Conservation (phyloP, 139 green algal genomes). For the Picochlorum costavermella region DNA sequence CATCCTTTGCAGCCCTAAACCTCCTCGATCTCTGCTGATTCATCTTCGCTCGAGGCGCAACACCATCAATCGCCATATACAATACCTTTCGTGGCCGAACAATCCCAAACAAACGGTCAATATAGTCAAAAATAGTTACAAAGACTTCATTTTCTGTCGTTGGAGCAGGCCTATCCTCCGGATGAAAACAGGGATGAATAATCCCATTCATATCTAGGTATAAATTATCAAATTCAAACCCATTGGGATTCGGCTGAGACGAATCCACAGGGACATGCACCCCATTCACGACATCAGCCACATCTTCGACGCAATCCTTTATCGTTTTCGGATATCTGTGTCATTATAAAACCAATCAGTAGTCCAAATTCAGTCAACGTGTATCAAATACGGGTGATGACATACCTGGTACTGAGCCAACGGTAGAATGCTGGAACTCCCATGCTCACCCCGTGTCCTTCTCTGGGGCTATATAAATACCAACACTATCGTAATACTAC, state of each 20-base stretch:
- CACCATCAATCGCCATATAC: conserved; percentile 98
- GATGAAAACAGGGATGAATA: conserved; percentile 99
- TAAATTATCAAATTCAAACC: conserved; percentile 96
- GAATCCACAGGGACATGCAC: conserved; percentile 82
- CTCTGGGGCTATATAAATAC: not conserved
- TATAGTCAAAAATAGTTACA: conserved; percentile 97
- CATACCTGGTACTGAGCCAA: conserved; percentile 82
- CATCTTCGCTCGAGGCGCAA: conserved; percentile 98
- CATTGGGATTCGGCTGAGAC: conserved; percentile 88
- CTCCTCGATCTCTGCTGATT: conserved; percentile 96
- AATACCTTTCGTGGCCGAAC: conserved; percentile 91
- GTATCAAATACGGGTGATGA: no score
- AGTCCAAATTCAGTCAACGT: no score
- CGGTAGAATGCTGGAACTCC: conserved; percentile 96
- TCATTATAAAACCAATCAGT: no score
- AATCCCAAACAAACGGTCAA: conserved; percentile 95
- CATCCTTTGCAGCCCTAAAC: conserved; percentile 89
- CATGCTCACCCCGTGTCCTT: conserved; percentile 48
- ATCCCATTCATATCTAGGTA: conserved; percentile 99
- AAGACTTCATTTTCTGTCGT: conserved; percentile 97
- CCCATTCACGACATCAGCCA: conserved; percentile 54
- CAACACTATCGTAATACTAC: no score
- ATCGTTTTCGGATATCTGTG: conserved; percentile 93
- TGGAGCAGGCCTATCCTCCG: conserved; percentile 85
- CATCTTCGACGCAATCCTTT: conserved; percentile 83